A percentile compares a stretch with the other conserved stretches of the same genome.
Conservation (phyloP, 2,329 filamentous ascomycete species). For the Zopfia rhizophila region DNA sequence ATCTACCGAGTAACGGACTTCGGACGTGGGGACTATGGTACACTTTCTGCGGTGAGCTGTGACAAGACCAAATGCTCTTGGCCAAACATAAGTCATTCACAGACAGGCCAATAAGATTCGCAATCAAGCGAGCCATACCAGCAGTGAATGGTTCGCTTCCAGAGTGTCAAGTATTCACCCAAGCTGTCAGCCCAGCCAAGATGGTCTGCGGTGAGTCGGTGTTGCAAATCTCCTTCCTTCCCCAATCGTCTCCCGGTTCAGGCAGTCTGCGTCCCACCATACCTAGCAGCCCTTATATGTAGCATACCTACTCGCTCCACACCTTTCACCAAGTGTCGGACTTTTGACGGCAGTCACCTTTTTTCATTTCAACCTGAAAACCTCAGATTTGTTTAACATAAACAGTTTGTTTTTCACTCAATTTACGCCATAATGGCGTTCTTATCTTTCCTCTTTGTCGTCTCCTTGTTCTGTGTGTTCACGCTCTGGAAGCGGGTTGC, state of each 20-base stretch:
- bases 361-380: constrained; percentile 13
- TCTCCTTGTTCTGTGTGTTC: constrained; percentile 35
- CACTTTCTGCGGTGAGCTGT: background rate
- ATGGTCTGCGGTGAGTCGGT: constrained; percentile 35
- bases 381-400: too few species aligned
- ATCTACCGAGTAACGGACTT: constrained; percentile 20
- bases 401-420: too few species aligned
- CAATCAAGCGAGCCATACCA: constrained; percentile 23
- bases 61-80: constrained; percentile 7
- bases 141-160: constrained; percentile 12
- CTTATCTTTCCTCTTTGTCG: constrained; percentile 38
- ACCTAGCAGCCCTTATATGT: constrained; percentile 40
- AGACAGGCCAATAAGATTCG: constrained; percentile 23
- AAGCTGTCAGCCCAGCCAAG: constrained; percentile 22
- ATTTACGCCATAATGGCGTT: constrained; percentile 45
- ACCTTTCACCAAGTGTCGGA: constrained; percentile 13
- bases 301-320: constrained; percentile 27
- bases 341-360: background rate
- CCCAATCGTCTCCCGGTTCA: constrained; percentile 23
- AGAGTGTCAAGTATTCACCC: constrained; percentile 1
- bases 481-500: constrained; percentile 42
- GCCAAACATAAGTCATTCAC: constrained; percentile 2
- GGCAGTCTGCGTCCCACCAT: constrained; percentile 30
- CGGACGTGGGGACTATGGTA: constrained; percentile 28
- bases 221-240: constrained; percentile 32